These are phyloP conservation scores for Phytopythium kandeliae DNA, from an alignment of 352 stramenopile genomes.

Conservation along the genomic window DNA sequence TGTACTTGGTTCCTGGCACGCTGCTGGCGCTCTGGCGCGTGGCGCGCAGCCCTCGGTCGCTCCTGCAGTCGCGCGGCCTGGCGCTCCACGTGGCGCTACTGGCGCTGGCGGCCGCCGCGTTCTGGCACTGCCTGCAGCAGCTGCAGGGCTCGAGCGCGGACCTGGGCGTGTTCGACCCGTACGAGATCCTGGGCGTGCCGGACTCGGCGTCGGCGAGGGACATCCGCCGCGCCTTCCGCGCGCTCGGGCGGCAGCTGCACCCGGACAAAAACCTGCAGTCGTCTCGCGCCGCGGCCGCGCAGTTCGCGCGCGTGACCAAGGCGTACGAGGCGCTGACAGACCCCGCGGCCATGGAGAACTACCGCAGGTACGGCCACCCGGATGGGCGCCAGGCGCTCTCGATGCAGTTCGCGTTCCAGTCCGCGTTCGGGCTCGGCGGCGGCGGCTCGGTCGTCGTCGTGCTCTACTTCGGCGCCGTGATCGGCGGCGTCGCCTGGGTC, in stretches of 20 bases:
- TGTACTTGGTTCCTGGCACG: constrained; percentile 63
- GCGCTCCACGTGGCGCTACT: constrained; percentile 45
- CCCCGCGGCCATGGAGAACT: constrained; percentile 66
- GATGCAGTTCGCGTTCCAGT: constrained; percentile 66
- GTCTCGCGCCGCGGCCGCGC: constrained; percentile 20
- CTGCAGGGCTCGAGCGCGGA: constrained; percentile 72
- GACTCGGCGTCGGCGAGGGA: constrained; percentile 43
- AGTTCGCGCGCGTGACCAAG: constrained; percentile 75
- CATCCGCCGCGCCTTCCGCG: constrained; percentile 76
- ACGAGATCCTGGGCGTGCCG: constrained; percentile 75
- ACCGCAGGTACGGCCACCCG: constrained; percentile 72
- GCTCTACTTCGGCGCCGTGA: constrained; percentile 61
- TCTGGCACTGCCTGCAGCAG: constrained; percentile 46
- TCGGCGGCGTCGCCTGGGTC: constrained; percentile 51
- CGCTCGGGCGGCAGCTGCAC: constrained; percentile 60
- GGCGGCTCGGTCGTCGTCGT: constrained; percentile 58
- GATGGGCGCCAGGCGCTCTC: constrained; percentile 74
- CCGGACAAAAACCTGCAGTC: constrained; percentile 79
- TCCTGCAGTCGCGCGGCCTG: constrained; percentile 37
- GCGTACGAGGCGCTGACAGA: constrained; percentile 85
- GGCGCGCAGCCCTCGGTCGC: constrained; percentile 29
- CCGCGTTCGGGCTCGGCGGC: constrained; percentile 34
- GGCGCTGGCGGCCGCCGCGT: constrained; percentile 30
- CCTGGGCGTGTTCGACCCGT: constrained; percentile 74
- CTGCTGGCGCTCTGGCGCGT: constrained; percentile 54